phyloP scores from a whole-genome alignment of 305 asterid species.

The Solanum hybrid region DNA sequence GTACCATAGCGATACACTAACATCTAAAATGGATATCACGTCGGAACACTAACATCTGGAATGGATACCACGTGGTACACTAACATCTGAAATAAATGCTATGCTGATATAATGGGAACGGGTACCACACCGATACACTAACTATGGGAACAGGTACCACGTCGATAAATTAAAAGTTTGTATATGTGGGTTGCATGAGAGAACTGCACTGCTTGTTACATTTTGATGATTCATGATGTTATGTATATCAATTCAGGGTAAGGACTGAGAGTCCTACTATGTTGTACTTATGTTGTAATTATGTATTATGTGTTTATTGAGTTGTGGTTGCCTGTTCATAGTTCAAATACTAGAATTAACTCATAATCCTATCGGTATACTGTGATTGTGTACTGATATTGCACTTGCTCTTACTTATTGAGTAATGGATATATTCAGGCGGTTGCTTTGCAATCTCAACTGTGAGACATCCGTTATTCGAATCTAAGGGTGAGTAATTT shows the following conservation, averaged over 20 bases:
- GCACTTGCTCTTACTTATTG: not conserved
- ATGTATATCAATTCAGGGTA: not conserved
- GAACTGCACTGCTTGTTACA: not conserved
- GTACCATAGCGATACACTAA: not conserved
- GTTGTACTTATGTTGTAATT: not conserved
- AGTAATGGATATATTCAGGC: not conserved
- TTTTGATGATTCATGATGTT: not conserved
- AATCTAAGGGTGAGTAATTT: not conserved
- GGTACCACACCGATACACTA: not conserved
- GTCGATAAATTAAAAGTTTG: not conserved
- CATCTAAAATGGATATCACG: not conserved
- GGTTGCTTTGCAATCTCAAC: not conserved
- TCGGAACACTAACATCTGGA: not conserved
- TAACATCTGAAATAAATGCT: too few species aligned
- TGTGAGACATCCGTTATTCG: accelerated
- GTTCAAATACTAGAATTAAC: not conserved
- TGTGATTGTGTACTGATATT: not conserved
- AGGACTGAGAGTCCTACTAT: not conserved
- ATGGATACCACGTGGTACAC: not conserved
- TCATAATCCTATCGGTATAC: too few species aligned
- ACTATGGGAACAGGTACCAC: not conserved
- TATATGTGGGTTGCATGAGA: not conserved
- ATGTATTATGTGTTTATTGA: not conserved
- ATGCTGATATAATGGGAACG: not conserved
- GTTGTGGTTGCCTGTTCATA: not conserved